These are phyloP conservation scores for Pinguiococcus pyrenoidosus DNA, from an alignment of 108 stramenopile species.

Conservation along the genomic window DNA sequence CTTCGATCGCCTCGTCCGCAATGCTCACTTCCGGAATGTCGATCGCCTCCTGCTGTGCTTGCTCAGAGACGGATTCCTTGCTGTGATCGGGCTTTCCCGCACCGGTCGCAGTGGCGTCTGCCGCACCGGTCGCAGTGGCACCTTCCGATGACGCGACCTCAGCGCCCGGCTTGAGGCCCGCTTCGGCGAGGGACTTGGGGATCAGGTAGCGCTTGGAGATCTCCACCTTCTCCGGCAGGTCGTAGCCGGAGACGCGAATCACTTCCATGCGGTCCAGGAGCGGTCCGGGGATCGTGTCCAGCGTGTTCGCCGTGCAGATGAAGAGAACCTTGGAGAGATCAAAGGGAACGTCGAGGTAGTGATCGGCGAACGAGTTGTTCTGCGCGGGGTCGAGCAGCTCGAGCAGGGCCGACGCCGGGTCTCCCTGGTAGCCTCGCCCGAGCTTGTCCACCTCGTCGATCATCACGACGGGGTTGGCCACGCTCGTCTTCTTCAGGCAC, in stretches of 20 bases:
- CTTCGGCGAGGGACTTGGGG: slow-evolving; percentile 75
- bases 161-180: slow-evolving; percentile 42
- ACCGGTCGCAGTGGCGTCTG: no score
- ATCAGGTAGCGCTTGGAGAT: slow-evolving; percentile 88
- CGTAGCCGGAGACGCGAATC: slow-evolving; percentile 88
- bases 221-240: slow-evolving; percentile 86
- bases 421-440: slow-evolving; percentile 69
- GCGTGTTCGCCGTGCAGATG: slow-evolving; percentile 97
- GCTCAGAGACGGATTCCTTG: no score
- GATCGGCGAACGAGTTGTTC: slow-evolving; percentile 76
- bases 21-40: slow-evolving; percentile 55
- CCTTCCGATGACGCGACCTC: slow-evolving; percentile 34
- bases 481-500: slow-evolving; percentile 67
- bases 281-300: slow-evolving; percentile 81
- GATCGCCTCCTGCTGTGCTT: slow-evolving; percentile 22
- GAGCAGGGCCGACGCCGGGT: slow-evolving; percentile 82
- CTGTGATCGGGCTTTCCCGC: no score
- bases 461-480: slow-evolving; percentile 75
- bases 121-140: background rate
- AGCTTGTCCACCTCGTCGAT: slow-evolving; percentile 98
- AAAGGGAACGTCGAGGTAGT: slow-evolving; percentile 93
- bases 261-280: slow-evolving; percentile 94
- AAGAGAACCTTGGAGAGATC: slow-evolving; percentile 92
- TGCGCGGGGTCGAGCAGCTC: slow-evolving; percentile 82
- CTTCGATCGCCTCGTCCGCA: slow-evolving; percentile 63